phyloP scores from a whole-genome alignment of 2,329 filamentous ascomycete genomes.

The Thielaviopsis musarum region DNA sequence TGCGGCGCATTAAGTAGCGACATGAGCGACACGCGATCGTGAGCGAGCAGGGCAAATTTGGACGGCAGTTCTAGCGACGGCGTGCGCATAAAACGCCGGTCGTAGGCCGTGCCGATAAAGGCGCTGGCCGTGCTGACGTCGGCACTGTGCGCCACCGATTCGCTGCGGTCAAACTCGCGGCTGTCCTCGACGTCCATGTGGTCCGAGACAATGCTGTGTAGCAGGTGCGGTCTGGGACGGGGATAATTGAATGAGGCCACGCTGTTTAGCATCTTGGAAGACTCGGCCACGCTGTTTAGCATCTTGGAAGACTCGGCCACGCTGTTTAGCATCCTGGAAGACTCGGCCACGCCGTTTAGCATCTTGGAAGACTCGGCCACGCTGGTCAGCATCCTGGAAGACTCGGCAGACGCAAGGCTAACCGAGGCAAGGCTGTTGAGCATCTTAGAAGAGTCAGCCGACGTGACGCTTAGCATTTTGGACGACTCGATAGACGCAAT shows the following conservation, averaged over 20 bases:
- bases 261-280: neutral
- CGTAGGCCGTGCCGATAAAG: neutral
- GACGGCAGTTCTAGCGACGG: slow-evolving; percentile 45
- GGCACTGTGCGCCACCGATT: slow-evolving; percentile 11
- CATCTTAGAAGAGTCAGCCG: neutral
- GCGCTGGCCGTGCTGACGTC: neutral
- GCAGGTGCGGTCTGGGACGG: neutral
- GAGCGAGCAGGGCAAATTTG: slow-evolving; percentile 32
- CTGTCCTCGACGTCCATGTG: slow-evolving; percentile 16
- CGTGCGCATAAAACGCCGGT: slow-evolving; percentile 33
- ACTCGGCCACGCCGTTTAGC: neutral
- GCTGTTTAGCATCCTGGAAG: neutral
- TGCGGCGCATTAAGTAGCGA: slow-evolving; percentile 44
- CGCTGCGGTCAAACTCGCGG: slow-evolving; percentile 15
- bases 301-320: no score
- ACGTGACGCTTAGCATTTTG: no score
- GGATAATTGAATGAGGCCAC: neutral
- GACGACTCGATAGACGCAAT: no score
- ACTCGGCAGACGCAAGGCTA: neutral
- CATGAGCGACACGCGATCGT: slow-evolving; percentile 40
- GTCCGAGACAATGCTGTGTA: neutral
- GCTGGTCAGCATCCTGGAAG: neutral
- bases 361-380: neutral
- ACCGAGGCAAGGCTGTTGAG: neutral
- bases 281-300: neutral